Evolutionary conservation across 805 yeast genomes (phyloP).

Genomic region (Schwanniomyces sp.): DNA sequence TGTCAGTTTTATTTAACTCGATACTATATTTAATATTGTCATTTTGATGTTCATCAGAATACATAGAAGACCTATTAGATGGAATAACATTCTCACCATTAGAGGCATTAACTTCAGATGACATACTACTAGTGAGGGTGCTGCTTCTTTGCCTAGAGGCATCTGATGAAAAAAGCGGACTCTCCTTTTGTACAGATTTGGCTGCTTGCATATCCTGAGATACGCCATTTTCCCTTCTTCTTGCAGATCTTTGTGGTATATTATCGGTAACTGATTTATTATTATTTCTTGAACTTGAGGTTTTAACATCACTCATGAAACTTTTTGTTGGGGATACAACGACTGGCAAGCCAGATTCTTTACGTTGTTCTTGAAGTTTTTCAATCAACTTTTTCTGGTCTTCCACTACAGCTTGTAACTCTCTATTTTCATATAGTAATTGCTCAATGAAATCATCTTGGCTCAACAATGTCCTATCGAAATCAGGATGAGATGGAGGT

Average conservation of each 20-base stretch:
- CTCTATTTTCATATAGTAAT: slow-evolving; percentile 34
- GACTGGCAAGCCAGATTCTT: slow-evolving; percentile 1
- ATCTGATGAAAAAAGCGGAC: background rate
- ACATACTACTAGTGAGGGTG: slow-evolving; percentile 9
- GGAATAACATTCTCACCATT: background rate
- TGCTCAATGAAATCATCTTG: slow-evolving; percentile 34
- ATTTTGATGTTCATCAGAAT: slow-evolving; percentile 12
- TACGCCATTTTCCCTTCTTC: slow-evolving; percentile 12
- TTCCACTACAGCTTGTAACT: slow-evolving; percentile 15
- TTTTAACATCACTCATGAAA: background rate
- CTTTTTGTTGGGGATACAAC: background rate
- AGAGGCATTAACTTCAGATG: background rate
- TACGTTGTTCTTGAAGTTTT: slow-evolving; percentile 8
- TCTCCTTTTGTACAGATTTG: background rate
- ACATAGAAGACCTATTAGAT: slow-evolving; percentile 17
- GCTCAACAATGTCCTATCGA: slow-evolving; percentile 28
- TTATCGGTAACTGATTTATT: background rate
- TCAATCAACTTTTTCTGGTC: slow-evolving; percentile 10
- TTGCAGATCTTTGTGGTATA: slow-evolving; percentile 27
- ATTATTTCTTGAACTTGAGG: background rate
- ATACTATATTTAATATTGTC: background rate
- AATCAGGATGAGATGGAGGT: slow-evolving; percentile 35
- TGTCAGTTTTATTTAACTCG: background rate
- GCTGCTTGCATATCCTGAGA: background rate
- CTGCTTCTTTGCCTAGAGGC: slow-evolving; percentile 11